Base-by-base conservation (phyloP, 2,329 filamentous ascomycete species). In the Colletotrichum navitas region DNA sequence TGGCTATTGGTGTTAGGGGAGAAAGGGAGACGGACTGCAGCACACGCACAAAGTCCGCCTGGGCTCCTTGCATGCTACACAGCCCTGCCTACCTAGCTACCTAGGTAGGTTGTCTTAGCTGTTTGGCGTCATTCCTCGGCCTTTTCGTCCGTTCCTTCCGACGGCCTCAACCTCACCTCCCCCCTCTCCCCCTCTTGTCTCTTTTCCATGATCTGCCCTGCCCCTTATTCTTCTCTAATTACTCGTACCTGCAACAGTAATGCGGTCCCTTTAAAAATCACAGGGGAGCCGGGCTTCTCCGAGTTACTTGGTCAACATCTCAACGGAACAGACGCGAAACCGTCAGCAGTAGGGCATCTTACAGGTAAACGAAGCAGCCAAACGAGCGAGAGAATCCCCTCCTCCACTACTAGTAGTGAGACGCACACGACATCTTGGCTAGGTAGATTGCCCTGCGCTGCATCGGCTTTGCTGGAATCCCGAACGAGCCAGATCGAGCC, bases 141-240 rank as follows among this genome's bases (percentile, higher is more conserved):
- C 68, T 64, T 68, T 71, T 71, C 68, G 68, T 68, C 68, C 64
- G 68, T 71, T 68, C 68, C 58, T 58, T 71, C 68, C 68, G 58
- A 34, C 59, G 68, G 45, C 61, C 49, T 63, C 24, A 32, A 71
- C 61, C 36, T 63, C 24, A 24, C 64, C 68, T 54, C 55, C 36
- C 58, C 49, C 26, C 14, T 12, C 47, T 12, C 24, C 24, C 24
- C 49, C 26, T 51, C 49, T n/a, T 51, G 49, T 29, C 24, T 63
- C 52, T 68, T 51, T 29, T 29, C 29, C 29, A 2, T 29, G 4
- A 29, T 34, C 36, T 52, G 64, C 43, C 24, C 21, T 43, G 24
- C 41, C 41, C 29, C 47, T 26, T 24, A n/a, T 34, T 47, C 18
- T 24, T 61, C 58, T 47, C 41, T 41, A 47, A 34, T 47, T 61